Evolutionary conservation across 2,329 filamentous ascomycete species (phyloP).

Genomic region (Mycosphaerella sp.): DNA sequence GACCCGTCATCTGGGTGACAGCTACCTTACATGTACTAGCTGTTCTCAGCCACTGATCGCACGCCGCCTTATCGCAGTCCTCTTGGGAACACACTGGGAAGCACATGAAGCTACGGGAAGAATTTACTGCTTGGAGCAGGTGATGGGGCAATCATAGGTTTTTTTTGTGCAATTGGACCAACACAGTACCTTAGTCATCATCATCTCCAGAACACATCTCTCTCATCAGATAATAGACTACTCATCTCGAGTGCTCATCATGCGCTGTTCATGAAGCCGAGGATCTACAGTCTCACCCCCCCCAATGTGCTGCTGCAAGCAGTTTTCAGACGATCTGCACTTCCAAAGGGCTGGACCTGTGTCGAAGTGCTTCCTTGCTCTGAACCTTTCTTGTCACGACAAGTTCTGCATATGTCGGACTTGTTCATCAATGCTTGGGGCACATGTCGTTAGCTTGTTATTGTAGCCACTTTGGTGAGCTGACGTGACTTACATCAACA

Average conservation of each 20-base stretch:
- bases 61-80: not conserved
- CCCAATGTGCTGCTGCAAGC: not conserved
- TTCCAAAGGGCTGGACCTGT: not conserved
- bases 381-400: not conserved
- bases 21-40: too few relatives aligned
- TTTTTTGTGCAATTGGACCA: too few relatives aligned
- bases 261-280: not conserved
- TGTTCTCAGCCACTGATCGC: not conserved
- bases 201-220: not conserved
- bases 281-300: conserved; percentile 1
- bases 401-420: not conserved
- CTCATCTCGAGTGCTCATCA: too few relatives aligned
- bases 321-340: not conserved
- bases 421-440: conserved; percentile 18
- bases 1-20: too few relatives aligned
- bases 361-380: not conserved
- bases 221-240: too few relatives aligned
- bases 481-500: conserved; percentile 38
- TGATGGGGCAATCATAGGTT: too few relatives aligned
- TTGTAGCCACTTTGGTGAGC: conserved; percentile 1
- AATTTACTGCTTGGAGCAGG: not conserved
- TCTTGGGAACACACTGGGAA: not conserved
- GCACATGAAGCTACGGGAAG: not conserved
- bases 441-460: conserved; percentile 17
- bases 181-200: not conserved